Evolutionary conservation across 2,329 filamentous ascomycete genomes (phyloP).

Genomic region (Lecanicillium sp.): DNA sequence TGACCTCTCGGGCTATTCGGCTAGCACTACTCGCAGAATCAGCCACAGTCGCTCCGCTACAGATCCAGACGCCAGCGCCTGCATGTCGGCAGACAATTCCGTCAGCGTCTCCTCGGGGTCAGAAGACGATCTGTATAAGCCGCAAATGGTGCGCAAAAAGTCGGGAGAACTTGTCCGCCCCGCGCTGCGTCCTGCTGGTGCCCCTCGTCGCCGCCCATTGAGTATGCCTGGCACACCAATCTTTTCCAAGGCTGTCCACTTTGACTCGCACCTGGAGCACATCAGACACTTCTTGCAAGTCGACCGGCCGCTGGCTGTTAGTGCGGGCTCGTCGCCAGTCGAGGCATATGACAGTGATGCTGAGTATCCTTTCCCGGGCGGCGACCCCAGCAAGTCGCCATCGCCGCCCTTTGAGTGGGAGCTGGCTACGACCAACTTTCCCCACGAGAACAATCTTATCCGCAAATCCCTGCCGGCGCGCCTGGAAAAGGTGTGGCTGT

Average conservation of each 20-base stretch:
- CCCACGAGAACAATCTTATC: conserved; percentile 44
- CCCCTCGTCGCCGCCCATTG: conserved; percentile 74
- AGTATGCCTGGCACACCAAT: conserved; percentile 98
- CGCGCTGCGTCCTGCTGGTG: conserved; percentile 62
- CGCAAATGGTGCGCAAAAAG: conserved; percentile 95
- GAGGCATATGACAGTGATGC: conserved; percentile 79
- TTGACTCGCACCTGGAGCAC: conserved; percentile 92
- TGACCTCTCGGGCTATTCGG: conserved; percentile 30
- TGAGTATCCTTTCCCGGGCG: conserved; percentile 75
- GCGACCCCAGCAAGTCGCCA: conserved; percentile 29
- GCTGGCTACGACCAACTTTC: conserved; percentile 77
- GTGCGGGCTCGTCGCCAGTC: conserved; percentile 83
- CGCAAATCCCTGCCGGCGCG: conserved; percentile 62
- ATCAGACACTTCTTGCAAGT: conserved; percentile 93
- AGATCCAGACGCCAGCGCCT: conserved; percentile 40
- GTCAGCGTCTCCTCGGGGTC: conserved; percentile 50
- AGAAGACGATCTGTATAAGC: conserved; percentile 56
- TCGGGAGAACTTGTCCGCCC: conserved; percentile 94
- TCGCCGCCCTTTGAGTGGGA: conserved; percentile 71
- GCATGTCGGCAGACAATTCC: conserved; percentile 40
- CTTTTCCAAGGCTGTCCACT: conserved; percentile 95
- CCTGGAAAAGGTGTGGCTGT: conserved; percentile 80
- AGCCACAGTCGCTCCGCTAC: conserved; percentile 48
- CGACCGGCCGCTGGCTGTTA: conserved; percentile 91
- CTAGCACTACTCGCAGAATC: conserved; percentile 29